Conservation (phyloP, 139 green algal genomes). For the Volvox reticuliferus region DNA sequence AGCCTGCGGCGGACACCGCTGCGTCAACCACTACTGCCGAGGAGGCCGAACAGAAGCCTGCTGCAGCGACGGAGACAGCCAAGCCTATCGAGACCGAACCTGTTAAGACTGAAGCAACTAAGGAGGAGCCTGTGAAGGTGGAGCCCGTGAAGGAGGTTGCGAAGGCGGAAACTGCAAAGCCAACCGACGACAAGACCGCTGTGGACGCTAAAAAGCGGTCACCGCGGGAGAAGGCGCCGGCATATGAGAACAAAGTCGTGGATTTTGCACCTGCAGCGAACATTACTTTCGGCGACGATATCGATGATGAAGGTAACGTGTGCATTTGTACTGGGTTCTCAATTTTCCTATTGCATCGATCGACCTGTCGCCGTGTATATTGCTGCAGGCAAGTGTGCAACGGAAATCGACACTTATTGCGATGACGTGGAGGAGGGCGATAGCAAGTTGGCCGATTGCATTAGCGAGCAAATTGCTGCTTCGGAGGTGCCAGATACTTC, state of each 20-base stretch:
- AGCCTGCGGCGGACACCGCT: background rate
- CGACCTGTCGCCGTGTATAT: background rate
- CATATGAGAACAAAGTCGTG: constrained; percentile 34
- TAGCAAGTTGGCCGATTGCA: constrained; percentile 72
- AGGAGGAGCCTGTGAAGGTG: background rate
- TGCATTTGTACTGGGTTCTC: too few relatives aligned
- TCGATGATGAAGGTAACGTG: constrained; percentile 56
- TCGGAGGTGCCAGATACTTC: constrained; percentile 40
- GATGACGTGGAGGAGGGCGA: constrained; percentile 68
- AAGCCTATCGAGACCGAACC: background rate
- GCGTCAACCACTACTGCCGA: background rate
- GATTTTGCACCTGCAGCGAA: constrained; percentile 56
- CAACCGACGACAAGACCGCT: background rate
- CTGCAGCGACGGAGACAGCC: background rate
- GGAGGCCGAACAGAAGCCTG: background rate
- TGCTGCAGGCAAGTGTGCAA: constrained; percentile 71
- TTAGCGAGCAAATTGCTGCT: constrained; percentile 73
- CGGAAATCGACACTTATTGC: constrained; percentile 78
- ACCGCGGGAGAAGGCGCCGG: background rate
- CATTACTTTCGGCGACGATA: constrained; percentile 60
- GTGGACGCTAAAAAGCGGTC: background rate
- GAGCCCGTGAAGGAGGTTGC: background rate
- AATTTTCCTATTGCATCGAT: too few relatives aligned
- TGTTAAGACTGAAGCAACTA: background rate
- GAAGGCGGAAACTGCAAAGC: background rate